Conservation (phyloP, 441 rosid species). For the Brassica hybrid region DNA sequence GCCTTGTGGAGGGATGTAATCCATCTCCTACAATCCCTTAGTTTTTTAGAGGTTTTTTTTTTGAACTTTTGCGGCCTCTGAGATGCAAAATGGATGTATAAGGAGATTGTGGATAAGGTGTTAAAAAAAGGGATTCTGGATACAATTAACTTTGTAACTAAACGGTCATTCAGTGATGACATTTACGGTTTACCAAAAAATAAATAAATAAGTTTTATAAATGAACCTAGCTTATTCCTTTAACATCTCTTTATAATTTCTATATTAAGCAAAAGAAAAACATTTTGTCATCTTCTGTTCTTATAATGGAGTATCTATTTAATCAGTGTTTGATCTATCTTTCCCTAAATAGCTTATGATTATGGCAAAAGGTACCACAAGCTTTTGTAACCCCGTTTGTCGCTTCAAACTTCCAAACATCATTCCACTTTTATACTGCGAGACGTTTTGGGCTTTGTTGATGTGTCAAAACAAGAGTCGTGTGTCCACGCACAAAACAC, state of each 20-base stretch:
- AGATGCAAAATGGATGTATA: no score
- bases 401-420: no score
- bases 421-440: no score
- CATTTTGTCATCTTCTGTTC: conserved; percentile 46
- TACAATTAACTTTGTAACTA: no score
- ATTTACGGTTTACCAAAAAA: no score
- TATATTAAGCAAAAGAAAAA: not conserved
- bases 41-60: no score
- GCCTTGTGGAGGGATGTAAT: no score
- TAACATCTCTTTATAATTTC: conserved; percentile 25
- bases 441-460: not conserved
- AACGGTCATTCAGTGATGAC: no score
- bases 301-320: conserved; percentile 45
- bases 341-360: conserved; percentile 35
- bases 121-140: no score
- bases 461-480: not conserved
- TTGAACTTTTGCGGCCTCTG: no score
- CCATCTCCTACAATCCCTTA: no score
- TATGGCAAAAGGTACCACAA: conserved; percentile 49
- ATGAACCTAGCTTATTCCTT: conserved; percentile 45
- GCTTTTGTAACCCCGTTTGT: conserved; percentile 47
- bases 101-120: no score
- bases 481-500: not conserved
- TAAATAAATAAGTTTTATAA: conserved; percentile 50
- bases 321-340: conserved; percentile 43